Evolutionary conservation across 1,139 yeast genomes (phyloP), one percentile per base, ranked within the genome.

Genomic region (Geotrichum europaeum): DNA sequence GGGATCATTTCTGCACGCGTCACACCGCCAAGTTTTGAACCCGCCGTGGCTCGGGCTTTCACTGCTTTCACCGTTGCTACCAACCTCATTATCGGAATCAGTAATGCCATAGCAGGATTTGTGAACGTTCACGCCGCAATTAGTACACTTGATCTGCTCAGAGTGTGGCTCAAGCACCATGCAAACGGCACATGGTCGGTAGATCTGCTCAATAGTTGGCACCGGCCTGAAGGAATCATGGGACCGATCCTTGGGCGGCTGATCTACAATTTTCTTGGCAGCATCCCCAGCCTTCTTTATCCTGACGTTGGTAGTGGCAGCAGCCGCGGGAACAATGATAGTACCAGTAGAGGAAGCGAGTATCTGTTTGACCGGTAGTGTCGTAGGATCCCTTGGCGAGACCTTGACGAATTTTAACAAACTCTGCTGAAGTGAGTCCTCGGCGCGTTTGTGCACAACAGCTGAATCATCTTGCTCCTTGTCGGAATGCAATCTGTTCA

Each of bases 41-140:
- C 82, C 80, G 59, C 83, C 71, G 59, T 85, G 86, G 68, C 90
- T 90, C 2, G 84, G 76, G 69, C 97, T 92, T 3, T 85, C 79
- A 67, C 89, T 96, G 74, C 97, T 92, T 45, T 81, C 73, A 97
- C 97, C 18, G 92, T 57, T 64, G 55, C 20, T 53, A 40, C 9
- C n/a, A 40, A 22, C 10, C 36, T 28, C 53, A 24, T 32, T 53
- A 6, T 57, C 54, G 3, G 54, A 57, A 15, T 55, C 52, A 43
- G 55, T 54, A 6, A 82, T 67, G 1, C 96, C 96, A 68, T 86
- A 85, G 70, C 97, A 91, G 0, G 81, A 72, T 1, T 81, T 75
- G 70, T 92, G 98, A 1, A 86, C 91, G 60, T 79, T 79, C 30
- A 89, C 76, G 0, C 89, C 88, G 76, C 98, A 92, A 25, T 79